Percentiles rank a stretch among this genome's conserved stretches.
Evolutionary conservation across 306 rosid genomes (phyloP).

Genomic region (Lathyrus sativus): DNA sequence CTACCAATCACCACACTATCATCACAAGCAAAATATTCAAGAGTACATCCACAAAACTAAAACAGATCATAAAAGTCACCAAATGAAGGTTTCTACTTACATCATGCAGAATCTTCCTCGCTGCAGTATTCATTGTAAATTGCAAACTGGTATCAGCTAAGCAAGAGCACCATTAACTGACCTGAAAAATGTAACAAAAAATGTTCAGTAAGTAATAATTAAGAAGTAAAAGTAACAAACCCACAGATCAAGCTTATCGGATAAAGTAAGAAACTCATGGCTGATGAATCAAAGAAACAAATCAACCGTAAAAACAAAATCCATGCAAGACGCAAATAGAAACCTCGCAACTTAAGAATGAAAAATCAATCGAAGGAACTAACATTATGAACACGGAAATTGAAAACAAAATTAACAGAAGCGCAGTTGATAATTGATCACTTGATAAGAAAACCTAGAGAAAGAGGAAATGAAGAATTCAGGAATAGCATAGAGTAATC

Average conservation of each 20-base stretch:
- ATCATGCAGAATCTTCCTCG: constrained; percentile 41
- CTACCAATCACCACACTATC: not conserved
- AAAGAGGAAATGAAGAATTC: constrained; percentile 10
- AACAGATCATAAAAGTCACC: constrained; percentile 1
- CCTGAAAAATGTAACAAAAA: constrained; percentile 39
- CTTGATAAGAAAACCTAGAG: constrained; percentile 25
- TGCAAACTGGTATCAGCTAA: constrained; percentile 34
- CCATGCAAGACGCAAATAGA: constrained; percentile 1
- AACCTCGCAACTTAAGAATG: constrained; percentile 16
- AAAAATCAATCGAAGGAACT: not conserved
- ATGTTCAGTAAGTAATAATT: constrained; percentile 2
- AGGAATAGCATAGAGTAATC: not conserved
- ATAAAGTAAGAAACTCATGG: constrained; percentile 7
- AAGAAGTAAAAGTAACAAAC: constrained; percentile 15
- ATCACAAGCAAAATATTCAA: not conserved
- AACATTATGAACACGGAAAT: constrained; percentile 7
- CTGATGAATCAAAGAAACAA: not conserved
- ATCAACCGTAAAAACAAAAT: constrained; percentile 14
- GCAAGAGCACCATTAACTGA: constrained; percentile 22
- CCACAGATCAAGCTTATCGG: constrained; percentile 14
- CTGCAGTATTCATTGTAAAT: constrained; percentile 42
- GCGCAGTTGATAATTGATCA: not conserved
- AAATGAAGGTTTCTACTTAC: constrained; percentile 47
- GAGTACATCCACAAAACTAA: constrained; percentile 25
- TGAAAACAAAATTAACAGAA: constrained; percentile 17